Evolutionary conservation across 768 basidiomycete species (phyloP), one percentile per base, ranked within the genome.

Genomic region (Chalciporus sphaerocephalus): DNA sequence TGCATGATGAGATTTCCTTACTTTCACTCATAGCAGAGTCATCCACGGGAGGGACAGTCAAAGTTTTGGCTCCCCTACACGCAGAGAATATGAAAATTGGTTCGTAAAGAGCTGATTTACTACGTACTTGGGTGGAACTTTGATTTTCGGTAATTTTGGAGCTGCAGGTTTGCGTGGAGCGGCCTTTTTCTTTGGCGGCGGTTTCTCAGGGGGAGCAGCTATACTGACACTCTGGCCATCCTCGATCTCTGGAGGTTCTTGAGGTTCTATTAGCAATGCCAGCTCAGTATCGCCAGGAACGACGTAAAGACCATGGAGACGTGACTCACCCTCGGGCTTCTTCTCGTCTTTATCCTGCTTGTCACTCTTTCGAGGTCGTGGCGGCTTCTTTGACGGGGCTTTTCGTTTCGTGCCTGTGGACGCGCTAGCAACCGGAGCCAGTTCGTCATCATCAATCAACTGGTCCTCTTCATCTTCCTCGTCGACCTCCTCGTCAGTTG

Each of bases 401-500:
- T 76, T 82, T 41, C 73, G 73, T 58, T 80, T 81, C 49, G 73
- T 66, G 34, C 69, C 56, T 24, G 78, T 70, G 35, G 62, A 52
- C 24, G 53, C 53, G 24, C 54, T 42, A 25, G 61, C 42, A 42
- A 60, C 47, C 15, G 61, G 53, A 16, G 66, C 42, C 17, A 54
- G 57, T 40, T 59, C 73, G 35, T 73, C 83, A 48, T 87, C 87
- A 64, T 90, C 87, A 54, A 88, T 83, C 53, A 89, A 76, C 55
- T 88, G 81, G 69, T 90, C 87, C 66, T 87, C 85, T 61, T 86
- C 85, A 0, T 76, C 76, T 24, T 85, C 83, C 7, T 79, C 82
- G 10, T 76, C 77, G 13, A 73, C 77, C 25, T 82, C 82, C 18
- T 79, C 78, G 12, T 72, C 75, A 36, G 59, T 51, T 18, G 41